Conservation (phyloP, 106 monocot genomes). For the Dioscorea zingiberensis region DNA sequence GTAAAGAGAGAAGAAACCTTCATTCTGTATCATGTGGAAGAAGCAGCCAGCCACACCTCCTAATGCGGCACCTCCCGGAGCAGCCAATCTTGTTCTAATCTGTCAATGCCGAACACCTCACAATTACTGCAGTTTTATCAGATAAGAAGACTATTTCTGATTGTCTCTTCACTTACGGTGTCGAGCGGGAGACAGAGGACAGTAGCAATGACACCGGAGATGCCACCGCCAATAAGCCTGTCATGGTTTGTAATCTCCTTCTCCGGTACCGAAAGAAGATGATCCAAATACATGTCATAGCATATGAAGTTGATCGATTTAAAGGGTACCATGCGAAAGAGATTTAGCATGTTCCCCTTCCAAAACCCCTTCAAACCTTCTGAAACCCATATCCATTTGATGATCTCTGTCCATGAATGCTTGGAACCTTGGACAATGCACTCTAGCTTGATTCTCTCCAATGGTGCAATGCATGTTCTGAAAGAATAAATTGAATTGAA, state of each 20-base stretch:
- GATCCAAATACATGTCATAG: constrained; percentile 58
- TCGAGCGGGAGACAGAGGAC: constrained; percentile 49
- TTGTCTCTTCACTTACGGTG: constrained; percentile 24
- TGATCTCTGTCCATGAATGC: constrained; percentile 15
- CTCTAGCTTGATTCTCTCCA: constrained; percentile 62
- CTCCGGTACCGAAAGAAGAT: constrained; percentile 6
- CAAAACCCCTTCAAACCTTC: constrained; percentile 55
- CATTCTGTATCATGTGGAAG: constrained; percentile 35
- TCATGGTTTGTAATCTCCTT: constrained; percentile 47
- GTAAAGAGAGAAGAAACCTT: constrained; percentile 67
- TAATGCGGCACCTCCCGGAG: constrained; percentile 37
- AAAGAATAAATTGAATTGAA: neutral
- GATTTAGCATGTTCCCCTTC: constrained; percentile 50
- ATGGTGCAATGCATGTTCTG: constrained; percentile 55
- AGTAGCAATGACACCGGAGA: constrained; percentile 43
- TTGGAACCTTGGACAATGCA: constrained; percentile 40
- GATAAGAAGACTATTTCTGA: too few relatives aligned
- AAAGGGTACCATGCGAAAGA: constrained; percentile 57
- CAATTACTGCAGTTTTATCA: constrained; percentile 1
- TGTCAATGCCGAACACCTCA: constrained; percentile 20
- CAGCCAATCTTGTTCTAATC: constrained; percentile 46
- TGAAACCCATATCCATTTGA: constrained; percentile 21
- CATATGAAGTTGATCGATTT: constrained; percentile 54
- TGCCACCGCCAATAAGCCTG: constrained; percentile 44
- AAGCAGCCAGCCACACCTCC: constrained; percentile 43